These are phyloP conservation scores for Beauveria medogensis DNA, from an alignment of 2,329 filamentous ascomycete species.

Conservation along the genomic window DNA sequence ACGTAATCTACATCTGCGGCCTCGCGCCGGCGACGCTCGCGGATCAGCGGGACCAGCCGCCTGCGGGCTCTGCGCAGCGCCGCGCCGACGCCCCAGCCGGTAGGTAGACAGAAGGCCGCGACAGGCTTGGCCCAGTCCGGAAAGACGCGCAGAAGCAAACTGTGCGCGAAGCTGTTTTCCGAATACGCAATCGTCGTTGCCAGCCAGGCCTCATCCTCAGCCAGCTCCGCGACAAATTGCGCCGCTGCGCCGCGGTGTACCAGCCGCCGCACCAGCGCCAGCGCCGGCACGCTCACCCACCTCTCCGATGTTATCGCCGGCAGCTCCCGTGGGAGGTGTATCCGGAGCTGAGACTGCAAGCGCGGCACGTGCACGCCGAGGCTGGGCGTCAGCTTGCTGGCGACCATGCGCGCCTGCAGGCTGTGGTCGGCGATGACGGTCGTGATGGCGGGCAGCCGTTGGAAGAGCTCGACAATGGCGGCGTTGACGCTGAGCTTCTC, in stretches of 20 bases:
- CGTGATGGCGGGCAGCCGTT: slow-evolving; percentile 2
- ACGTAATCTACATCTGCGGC: not conserved
- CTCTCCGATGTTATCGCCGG: not conserved
- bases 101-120: not conserved
- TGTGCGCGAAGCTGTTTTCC: slow-evolving; percentile 2
- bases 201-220: not conserved
- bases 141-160: slow-evolving; percentile 3
- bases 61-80: not conserved
- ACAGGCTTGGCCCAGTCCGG: slow-evolving; percentile 2
- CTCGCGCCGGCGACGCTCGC: slow-evolving; percentile 4
- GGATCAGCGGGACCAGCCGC: not conserved
- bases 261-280: not conserved
- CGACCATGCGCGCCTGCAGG: slow-evolving; percentile 2
- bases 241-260: not conserved
- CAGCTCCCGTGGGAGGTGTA: not conserved
- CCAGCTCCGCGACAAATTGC: slow-evolving; percentile 2
- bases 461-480: slow-evolving; percentile 3
- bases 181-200: not conserved
- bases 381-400: not conserved
- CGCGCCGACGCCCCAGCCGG: not conserved
- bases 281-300: not conserved
- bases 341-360: not conserved
- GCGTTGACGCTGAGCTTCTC: slow-evolving; percentile 5
- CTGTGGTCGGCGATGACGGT: slow-evolving; percentile 4
- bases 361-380: not conserved